Evolutionary conservation across 805 yeast genomes (phyloP), one percentile per base, ranked within the genome.

Genomic region (Spathaspora arborariae): DNA sequence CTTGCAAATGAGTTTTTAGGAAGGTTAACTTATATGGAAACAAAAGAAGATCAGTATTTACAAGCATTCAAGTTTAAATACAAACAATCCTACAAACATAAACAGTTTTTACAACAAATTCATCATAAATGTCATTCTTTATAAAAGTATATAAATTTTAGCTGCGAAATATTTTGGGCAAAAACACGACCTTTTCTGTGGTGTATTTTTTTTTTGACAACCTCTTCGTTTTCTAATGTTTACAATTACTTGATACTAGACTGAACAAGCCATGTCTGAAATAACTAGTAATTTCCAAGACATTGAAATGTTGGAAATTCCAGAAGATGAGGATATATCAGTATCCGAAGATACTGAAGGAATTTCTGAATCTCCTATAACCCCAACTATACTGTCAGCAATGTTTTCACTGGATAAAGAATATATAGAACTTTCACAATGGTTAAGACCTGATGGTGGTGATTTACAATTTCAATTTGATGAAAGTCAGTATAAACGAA

Each of bases 261-360:
- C 3, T 5, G 5, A 20, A 27, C 16, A 26, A 27, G 38, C 16
- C 41, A 20, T 27, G 36, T 15, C 8, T 42, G 38, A 35, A 39
- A 49, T 19, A 58, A 57, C 35, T 7, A 24, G 27, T 8, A 30
- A 30, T 19, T 60, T 57, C 43, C 72, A 63, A 41, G 75, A 72
- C 46, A 70, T 72, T 33, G 76, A 72, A 51, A 70, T 70, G 75
- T 57, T 72, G 45, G 76, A 70, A 35, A 66, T 72, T 24, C 74
- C 72, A 1, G 74, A 67, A 16, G 70, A 68, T 40, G 58, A 47
- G 5, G 52, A 46, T 45, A 46, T n/a, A 19, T 27, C 48, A 54
- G 7, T 53, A 56, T 42, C 60, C 5, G 59, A 63, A 2, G 69
- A 62, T 30, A 59, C 65, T 3, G 70, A 62, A 45, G 57, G 62